Evolutionary conservation across 2,329 filamentous ascomycete genomes (phyloP).

Genomic region (Aureobasidium sp.): DNA sequence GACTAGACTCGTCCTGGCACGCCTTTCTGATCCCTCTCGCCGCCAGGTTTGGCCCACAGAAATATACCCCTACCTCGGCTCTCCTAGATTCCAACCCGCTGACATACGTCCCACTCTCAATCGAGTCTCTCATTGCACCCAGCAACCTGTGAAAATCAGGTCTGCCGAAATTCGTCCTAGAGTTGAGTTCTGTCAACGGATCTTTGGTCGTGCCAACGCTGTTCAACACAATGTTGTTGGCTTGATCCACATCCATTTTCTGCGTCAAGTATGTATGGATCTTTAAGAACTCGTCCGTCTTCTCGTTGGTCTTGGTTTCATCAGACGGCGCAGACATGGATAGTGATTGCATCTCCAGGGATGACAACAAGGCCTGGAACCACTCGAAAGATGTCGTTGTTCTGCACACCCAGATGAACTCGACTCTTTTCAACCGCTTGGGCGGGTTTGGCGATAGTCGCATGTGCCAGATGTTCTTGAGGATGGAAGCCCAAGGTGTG

Average conservation of each 20-base stretch:
- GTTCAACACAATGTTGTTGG: conserved; percentile 95
- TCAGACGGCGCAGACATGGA: conserved; percentile 38
- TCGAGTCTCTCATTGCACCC: conserved; percentile 75
- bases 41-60: conserved; percentile 77
- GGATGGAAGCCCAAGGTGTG: conserved; percentile 75
- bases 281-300: conserved; percentile 73
- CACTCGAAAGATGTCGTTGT: conserved; percentile 95
- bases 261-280: conserved; percentile 98
- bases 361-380: conserved; percentile 91
- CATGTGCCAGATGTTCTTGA: conserved; percentile 98
- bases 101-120: conserved; percentile 77
- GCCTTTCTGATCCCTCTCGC: conserved; percentile 80
- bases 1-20: conserved; percentile 60
- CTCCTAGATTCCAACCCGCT: conserved; percentile 62
- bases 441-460: conserved; percentile 85
- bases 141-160: conserved; percentile 82
- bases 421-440: conserved; percentile 79
- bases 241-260: conserved; percentile 80
- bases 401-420: conserved; percentile 98
- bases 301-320: conserved; percentile 57
- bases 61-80: conserved; percentile 93
- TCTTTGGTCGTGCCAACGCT: conserved; percentile 81
- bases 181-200: conserved; percentile 82
- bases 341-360: conserved; percentile 76
- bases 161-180: conserved; percentile 87